Evolutionary conservation across 495 filamentous ascomycete species (phyloP).

Genomic region (Ramalina intermedia): DNA sequence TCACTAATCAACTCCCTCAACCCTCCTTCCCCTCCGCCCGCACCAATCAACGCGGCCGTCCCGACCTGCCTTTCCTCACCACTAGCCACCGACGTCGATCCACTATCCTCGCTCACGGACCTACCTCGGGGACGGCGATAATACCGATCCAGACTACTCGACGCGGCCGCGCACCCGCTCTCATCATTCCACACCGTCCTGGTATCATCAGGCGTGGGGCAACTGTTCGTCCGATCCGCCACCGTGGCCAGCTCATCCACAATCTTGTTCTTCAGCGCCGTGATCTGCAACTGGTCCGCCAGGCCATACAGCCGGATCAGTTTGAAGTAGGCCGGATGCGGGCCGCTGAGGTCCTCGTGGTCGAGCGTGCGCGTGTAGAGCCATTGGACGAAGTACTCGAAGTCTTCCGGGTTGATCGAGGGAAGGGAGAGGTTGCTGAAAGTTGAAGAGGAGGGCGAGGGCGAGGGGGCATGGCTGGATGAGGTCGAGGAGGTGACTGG

Average conservation of each 20-base stretch:
- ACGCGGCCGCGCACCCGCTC: background rate
- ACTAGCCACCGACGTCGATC: background rate
- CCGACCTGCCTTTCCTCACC: background rate
- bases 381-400: conserved; percentile 32
- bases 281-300: conserved; percentile 27
- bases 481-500: conserved; percentile 13
- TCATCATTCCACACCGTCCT: conserved; percentile 21
- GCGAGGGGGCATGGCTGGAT: conserved; percentile 15
- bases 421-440: conserved; percentile 24
- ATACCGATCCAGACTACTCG: background rate
- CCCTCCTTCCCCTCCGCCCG: conserved; percentile 2
- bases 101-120: background rate
- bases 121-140: background rate
- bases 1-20: conserved; percentile 28
- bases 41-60: background rate
- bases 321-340: conserved; percentile 26
- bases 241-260: conserved; percentile 23
- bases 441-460: conserved; percentile 6
- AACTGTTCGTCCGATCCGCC: conserved; percentile 29
- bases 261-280: conserved; percentile 24
- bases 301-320: conserved; percentile 32
- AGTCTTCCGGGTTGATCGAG: conserved; percentile 23
- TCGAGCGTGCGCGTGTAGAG: conserved; percentile 25
- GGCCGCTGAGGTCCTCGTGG: conserved; percentile 14
- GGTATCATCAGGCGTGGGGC: conserved; percentile 32